These are phyloP conservation scores for Fraxinus dipetala DNA, from an alignment of 305 asterid species.

Conservation along the genomic window DNA sequence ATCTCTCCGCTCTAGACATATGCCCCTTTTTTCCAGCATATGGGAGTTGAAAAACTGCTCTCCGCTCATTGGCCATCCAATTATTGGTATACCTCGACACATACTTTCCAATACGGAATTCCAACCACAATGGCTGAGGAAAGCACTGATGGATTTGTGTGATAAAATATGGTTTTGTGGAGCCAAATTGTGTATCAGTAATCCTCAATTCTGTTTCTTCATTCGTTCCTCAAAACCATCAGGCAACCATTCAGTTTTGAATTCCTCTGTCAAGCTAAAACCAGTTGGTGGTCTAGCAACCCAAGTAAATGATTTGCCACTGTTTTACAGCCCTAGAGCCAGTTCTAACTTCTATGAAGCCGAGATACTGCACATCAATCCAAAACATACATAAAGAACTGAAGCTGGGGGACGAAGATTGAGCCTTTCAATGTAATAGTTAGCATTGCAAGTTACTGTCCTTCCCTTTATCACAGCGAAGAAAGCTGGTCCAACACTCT, in stretches of 20 bases:
- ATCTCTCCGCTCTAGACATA: neutral
- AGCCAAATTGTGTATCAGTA: neutral
- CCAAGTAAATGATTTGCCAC: neutral
- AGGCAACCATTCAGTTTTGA: neutral
- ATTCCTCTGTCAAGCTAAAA: neutral
- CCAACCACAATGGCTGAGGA: neutral
- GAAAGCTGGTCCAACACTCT: neutral
- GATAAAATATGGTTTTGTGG: neutral
- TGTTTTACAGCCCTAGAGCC: neutral
- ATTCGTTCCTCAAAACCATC: neutral
- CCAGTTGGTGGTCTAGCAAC: neutral
- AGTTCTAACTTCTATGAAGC: neutral
- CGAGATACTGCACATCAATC: neutral
- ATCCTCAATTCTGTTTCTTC: neutral
- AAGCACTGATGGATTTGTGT: neutral
- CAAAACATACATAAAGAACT: neutral
- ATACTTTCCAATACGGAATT: neutral
- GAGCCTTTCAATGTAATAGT: neutral
- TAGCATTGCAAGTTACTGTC: neutral
- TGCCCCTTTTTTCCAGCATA: neutral
- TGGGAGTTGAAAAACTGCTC: neutral
- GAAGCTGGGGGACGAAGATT: neutral
- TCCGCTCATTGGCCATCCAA: neutral
- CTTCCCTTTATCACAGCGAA: neutral
- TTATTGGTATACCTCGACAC: neutral